Evolutionary conservation across 495 filamentous ascomycete genomes (phyloP).

Genomic region (Aspergillus hancockii): DNA sequence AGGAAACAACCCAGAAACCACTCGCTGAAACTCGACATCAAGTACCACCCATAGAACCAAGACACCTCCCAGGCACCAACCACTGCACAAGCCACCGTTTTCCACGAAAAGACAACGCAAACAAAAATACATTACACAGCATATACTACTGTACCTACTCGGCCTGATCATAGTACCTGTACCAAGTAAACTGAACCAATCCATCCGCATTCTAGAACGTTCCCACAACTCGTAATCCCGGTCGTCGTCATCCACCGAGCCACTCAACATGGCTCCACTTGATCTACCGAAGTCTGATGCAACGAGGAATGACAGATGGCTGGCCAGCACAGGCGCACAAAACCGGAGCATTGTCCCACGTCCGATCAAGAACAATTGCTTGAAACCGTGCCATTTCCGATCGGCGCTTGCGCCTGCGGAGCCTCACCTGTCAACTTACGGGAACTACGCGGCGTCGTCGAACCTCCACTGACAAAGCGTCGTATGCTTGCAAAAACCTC

Average conservation of each 20-base stretch:
- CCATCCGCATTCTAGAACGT: background rate
- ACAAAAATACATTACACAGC: too few relatives aligned
- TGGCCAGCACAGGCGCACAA: background rate
- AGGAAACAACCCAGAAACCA: background rate
- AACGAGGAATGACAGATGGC: background rate
- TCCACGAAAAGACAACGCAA: too few relatives aligned
- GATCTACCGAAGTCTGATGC: background rate
- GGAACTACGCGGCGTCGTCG: background rate
- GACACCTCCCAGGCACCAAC: background rate
- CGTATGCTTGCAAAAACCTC: background rate
- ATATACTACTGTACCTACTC: too few relatives aligned
- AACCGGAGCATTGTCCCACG: background rate
- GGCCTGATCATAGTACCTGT: too few relatives aligned
- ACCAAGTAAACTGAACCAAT: too few relatives aligned
- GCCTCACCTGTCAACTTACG: background rate
- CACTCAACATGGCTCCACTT: background rate
- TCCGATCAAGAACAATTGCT: background rate
- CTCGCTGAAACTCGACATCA: background rate
- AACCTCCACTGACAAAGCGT: background rate
- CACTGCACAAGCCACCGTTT: too few relatives aligned
- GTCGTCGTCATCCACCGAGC: background rate
- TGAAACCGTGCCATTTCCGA: background rate
- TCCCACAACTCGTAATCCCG: background rate
- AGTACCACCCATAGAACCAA: background rate
- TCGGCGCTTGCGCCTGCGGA: background rate